These are phyloP conservation scores for Encephalitozoon cuniculi DNA, from an alignment of 371 early-diverging fungal genomes.

Conservation along the genomic window DNA sequence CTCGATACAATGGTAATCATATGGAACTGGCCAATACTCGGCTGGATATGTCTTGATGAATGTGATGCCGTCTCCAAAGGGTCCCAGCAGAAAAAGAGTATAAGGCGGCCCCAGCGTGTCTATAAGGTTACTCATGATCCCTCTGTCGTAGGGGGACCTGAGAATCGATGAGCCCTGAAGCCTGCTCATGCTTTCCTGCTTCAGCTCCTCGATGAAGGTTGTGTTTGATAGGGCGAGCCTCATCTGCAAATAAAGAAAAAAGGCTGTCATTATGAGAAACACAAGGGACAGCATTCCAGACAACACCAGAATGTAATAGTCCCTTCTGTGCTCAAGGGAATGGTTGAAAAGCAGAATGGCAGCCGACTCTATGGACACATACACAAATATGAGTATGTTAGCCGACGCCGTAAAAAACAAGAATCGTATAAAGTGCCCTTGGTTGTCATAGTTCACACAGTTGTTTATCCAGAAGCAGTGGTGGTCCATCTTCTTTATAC, in stretches of 20 bases:
- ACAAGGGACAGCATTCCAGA: background rate
- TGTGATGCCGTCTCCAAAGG: slow-evolving; percentile 1
- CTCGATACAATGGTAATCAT: background rate
- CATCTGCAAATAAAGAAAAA: slow-evolving; percentile 5
- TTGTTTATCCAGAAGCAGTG: slow-evolving; percentile 94
- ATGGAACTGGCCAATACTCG: background rate
- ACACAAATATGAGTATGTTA: background rate
- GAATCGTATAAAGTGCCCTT: slow-evolving; percentile 62
- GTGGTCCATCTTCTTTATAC: slow-evolving; percentile 93
- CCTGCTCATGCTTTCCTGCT: background rate
- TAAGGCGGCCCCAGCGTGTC: background rate
- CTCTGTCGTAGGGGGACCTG: slow-evolving; percentile 5
- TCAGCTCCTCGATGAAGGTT: slow-evolving; percentile 11
- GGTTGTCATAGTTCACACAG: slow-evolving; percentile 74
- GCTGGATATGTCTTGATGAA: background rate
- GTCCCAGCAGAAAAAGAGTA: background rate
- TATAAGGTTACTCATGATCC: background rate
- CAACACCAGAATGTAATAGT: background rate
- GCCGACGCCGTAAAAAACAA: slow-evolving; percentile 37
- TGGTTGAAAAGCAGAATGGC: background rate
- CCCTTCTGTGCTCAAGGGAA: background rate
- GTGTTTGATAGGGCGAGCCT: background rate
- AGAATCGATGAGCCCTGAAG: background rate
- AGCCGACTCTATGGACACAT: background rate
- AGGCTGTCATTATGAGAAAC: background rate